Conservation (phyloP, 2,329 filamentous ascomycete genomes). For the Fusarium foetens region DNA sequence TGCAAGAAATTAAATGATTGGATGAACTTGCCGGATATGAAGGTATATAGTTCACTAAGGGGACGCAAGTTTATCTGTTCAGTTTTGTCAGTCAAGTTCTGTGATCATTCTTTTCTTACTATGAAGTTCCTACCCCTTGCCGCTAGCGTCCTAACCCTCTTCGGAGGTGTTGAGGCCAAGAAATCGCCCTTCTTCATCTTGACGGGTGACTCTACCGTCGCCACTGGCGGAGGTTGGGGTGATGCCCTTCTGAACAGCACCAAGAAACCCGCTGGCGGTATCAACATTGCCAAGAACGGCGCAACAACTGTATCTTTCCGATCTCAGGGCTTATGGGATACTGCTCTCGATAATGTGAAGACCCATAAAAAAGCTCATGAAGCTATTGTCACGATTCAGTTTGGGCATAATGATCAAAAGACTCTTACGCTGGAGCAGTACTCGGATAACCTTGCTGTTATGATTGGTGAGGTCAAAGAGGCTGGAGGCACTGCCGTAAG, state of each 20-base stretch:
- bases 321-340: background rate
- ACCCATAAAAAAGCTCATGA: background rate
- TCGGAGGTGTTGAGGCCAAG: background rate
- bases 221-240: background rate
- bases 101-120: rapidly evolving
- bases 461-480: constrained; percentile 1
- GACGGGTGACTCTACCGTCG: constrained; percentile 18
- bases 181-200: constrained; percentile 16
- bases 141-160: background rate
- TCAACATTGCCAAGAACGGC: constrained; percentile 18
- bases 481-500: constrained; percentile 20
- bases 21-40: background rate
- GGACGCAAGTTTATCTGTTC: background rate
- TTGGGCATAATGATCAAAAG: constrained; percentile 20
- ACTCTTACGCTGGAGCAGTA: constrained; percentile 17
- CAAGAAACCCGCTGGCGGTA: background rate
- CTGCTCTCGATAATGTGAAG: background rate
- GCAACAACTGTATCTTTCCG: constrained; percentile 20
- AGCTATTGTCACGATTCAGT: constrained; percentile 15
- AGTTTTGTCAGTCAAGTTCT: background rate
- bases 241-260: constrained; percentile 7
- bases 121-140: background rate
- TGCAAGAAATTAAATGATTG: background rate
- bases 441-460: constrained; percentile 1
- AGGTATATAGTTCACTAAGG: background rate